A percentile compares a stretch with the other conserved stretches of the same genome.
These are phyloP conservation scores for Salicornia ramosissima DNA, from an alignment of 148 eudicot genomes.

Conservation along the genomic window DNA sequence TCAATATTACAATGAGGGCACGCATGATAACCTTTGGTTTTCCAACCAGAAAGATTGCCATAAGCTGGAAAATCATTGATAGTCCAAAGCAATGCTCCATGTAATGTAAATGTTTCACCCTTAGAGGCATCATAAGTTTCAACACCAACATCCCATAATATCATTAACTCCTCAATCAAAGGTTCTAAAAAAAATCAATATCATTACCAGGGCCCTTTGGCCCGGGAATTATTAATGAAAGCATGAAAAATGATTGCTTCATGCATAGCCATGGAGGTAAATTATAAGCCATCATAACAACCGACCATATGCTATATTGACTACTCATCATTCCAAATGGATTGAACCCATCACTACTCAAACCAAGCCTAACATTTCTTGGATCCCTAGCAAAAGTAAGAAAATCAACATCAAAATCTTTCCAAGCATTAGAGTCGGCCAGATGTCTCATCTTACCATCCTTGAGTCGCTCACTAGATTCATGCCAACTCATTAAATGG, in stretches of 20 bases:
- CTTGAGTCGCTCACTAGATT: too few species aligned
- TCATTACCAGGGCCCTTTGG: conserved; percentile 19
- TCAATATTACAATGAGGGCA: conserved; percentile 11
- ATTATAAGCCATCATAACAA: too few species aligned
- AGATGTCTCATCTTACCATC: conserved; percentile 21
- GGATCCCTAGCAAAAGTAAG: conserved; percentile 4
- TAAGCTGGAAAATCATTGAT: too few species aligned
- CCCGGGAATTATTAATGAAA: conserved; percentile 25
- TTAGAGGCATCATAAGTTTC: conserved; percentile 22
- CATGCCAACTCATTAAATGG: too few species aligned
- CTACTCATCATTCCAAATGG: too few species aligned
- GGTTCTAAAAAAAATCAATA: conserved; percentile 14
- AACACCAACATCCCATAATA: conserved; percentile 20
- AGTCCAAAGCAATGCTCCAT: neutral
- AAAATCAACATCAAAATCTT: conserved; percentile 3
- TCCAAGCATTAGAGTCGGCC: conserved; percentile 20
- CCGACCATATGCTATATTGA: too few species aligned
- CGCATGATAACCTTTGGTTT: neutral
- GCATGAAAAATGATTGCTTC: conserved; percentile 9
- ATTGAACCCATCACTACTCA: too few species aligned
- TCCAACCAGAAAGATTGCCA: conserved; percentile 10
- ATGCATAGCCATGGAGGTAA: too few species aligned
- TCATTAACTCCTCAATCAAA: conserved; percentile 18
- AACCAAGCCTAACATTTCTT: too few species aligned
- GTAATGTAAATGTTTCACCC: neutral